These are phyloP conservation scores for Leishmania mexicana DNA, from an alignment of 208 protist genomes.

Conservation along the genomic window DNA sequence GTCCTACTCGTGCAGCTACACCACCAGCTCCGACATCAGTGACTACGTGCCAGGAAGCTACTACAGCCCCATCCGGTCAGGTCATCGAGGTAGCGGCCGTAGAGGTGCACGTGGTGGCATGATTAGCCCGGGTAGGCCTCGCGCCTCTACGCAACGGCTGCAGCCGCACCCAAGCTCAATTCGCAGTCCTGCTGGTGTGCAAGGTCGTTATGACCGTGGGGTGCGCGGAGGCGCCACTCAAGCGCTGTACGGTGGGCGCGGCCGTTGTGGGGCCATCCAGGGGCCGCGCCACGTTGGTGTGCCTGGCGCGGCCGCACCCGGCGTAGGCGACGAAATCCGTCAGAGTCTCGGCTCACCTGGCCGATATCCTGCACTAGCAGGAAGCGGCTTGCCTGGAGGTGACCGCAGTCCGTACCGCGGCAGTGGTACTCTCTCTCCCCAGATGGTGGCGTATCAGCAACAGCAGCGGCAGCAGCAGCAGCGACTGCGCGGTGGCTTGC, in stretches of 20 bases:
- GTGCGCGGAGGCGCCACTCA: background rate
- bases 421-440: background rate
- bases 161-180: background rate
- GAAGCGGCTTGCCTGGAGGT: background rate
- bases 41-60: constrained; percentile 28
- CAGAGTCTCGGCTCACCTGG: background rate
- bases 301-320: background rate
- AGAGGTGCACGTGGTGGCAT: background rate
- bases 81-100: background rate
- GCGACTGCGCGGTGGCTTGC: constrained; percentile 8
- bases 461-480: background rate
- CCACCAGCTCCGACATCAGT: constrained; percentile 26
- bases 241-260: background rate
- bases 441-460: background rate
- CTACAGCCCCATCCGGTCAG: constrained; percentile 21
- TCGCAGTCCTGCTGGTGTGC: background rate
- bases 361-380: background rate
- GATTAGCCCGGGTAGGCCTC: background rate
- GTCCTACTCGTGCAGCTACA: constrained; percentile 32
- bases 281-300: background rate
- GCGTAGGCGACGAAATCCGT: background rate
- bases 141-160: background rate
- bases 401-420: background rate
- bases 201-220: background rate
- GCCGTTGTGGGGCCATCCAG: background rate